phyloP scores from a whole-genome alignment of 2,329 filamentous ascomycete species.

The Phialophora verrucosa region DNA sequence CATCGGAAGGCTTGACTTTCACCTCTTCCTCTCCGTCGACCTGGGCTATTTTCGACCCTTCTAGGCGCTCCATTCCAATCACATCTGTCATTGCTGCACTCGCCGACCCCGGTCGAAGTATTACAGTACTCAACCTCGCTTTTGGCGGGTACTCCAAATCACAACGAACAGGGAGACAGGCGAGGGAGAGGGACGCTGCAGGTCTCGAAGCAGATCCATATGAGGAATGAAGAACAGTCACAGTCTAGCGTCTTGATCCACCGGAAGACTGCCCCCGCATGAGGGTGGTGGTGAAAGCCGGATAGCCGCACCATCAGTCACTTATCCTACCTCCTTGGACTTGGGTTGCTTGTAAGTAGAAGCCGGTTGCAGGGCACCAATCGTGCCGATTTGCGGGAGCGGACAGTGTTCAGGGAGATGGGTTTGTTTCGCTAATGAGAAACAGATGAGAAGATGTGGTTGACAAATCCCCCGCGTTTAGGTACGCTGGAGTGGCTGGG shows the following conservation, averaged over 20 bases:
- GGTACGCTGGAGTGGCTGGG: background rate
- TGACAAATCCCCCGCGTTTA: background rate
- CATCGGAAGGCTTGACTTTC: background rate
- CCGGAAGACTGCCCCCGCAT: background rate
- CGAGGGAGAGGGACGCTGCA: background rate
- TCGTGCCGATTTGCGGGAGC: background rate
- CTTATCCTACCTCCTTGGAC: background rate
- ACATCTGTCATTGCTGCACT: background rate
- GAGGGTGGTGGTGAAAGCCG: background rate
- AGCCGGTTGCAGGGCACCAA: background rate
- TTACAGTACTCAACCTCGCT: background rate
- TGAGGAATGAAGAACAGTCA: background rate
- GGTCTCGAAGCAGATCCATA: background rate
- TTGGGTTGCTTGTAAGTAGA: background rate
- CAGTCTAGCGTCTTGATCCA: background rate
- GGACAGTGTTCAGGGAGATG: background rate
- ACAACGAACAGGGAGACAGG: background rate
- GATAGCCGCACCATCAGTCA: background rate
- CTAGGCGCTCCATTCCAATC: background rate
- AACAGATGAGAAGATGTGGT: background rate
- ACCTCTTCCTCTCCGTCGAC: slow-evolving; percentile 3
- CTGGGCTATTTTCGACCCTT: background rate
- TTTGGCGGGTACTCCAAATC: background rate
- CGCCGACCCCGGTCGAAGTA: background rate
- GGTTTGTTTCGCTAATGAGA: background rate